Conservation (phyloP, 164 flowering plant species). For the Nymphaea thermarum region DNA sequence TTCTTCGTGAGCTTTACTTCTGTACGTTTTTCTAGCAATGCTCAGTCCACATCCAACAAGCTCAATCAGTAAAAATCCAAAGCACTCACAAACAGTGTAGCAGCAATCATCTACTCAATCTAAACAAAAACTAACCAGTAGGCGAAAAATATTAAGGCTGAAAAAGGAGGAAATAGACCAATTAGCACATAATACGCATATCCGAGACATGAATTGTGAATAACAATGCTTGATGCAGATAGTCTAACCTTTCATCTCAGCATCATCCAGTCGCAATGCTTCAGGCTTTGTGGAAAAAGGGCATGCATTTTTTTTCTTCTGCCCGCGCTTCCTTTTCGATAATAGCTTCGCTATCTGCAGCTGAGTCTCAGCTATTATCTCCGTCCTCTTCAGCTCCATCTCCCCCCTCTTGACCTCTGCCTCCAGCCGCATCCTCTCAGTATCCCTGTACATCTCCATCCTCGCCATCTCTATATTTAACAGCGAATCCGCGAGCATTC, state of each 20-base stretch:
- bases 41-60: too few species aligned
- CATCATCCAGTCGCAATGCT: background rate
- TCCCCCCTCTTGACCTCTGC: conserved; percentile 62
- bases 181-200: background rate
- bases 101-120: too few species aligned
- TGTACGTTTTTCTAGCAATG: too few species aligned
- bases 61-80: too few species aligned
- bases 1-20: too few species aligned
- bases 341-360: conserved; percentile 68
- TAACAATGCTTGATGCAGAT: background rate
- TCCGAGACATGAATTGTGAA: background rate
- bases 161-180: background rate
- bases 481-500: conserved; percentile 57
- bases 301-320: conserved; percentile 22
- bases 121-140: too few species aligned
- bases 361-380: conserved; percentile 68
- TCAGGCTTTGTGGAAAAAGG: conserved; percentile 25
- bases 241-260: conserved; percentile 12
- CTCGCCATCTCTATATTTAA: conserved; percentile 52
- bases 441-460: conserved; percentile 57
- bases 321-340: conserved; percentile 14
- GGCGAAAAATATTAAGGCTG: too few species aligned
- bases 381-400: conserved; percentile 68
- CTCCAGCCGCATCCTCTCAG: conserved; percentile 62
- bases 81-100: too few species aligned